Base-by-base conservation (phyloP, 75 land plant genomes). In the Pinus tabuliformis region DNA sequence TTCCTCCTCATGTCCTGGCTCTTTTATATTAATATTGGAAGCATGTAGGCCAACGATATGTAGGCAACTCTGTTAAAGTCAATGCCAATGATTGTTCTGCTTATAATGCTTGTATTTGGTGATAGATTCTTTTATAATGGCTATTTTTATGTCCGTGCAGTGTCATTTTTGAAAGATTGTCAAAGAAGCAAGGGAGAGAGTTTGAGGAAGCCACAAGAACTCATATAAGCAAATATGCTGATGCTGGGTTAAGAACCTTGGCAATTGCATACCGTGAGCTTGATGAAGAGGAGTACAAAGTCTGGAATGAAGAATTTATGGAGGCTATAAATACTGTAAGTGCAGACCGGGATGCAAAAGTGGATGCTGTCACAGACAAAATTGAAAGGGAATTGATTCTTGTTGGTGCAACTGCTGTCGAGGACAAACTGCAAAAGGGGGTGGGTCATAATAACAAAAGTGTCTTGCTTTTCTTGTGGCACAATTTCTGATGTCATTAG, bases 341-440 rank as follows among this genome's bases (percentile, higher is more conserved):
- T 63, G 76, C 74, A 58, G 90, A 90, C 59, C 79, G 92, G 62
- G 95, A 92, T 12, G 81, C 62, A 58, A 73, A 74, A 60, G 58
- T 89, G 57, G 92, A 92, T 56, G 84, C 77, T 76, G 83, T 83
- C 17, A 76, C 87, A 20, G 89, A 90, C 17, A 72, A 70, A 56
- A 83, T 94, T 57, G 97, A 94, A 80, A 88, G 76, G 49, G 86
- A 89, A 75, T 79, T 94, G 78, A 85, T 86, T 73, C 87, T 94
- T 82, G 89, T 94, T 70, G 97, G 95, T 15, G 92, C 91, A 33
- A 94, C 97, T 57, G 95, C 92, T 77, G 93, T 94, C 54, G 97
- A 94, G 78, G 97, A 94, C 81, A 92, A 92, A 62, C 86, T 92
- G 22, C 97, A 92, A 83, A 80, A 88, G 42, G 97, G 97, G 81